Evolutionary conservation across 805 yeast species (phyloP).

Genomic region (Yarrowia osloensis): DNA sequence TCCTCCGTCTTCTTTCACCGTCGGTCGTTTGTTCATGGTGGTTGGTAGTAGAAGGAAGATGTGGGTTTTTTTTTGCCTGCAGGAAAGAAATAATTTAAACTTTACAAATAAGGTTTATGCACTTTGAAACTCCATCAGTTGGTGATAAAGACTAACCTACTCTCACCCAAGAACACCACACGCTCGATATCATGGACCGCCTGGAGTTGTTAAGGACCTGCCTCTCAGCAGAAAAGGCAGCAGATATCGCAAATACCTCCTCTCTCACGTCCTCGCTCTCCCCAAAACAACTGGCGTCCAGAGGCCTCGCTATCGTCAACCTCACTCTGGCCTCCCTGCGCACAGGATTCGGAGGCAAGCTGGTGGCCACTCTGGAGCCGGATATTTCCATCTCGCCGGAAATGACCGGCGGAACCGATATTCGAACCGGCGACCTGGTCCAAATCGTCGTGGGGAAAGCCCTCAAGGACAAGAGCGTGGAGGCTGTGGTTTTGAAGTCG

Average conservation of each 20-base stretch:
- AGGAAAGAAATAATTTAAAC: too few species aligned
- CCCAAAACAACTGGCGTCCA: constrained; percentile 63
- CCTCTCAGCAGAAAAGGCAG: constrained; percentile 47
- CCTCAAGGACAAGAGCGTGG: constrained; percentile 42
- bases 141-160: too few species aligned
- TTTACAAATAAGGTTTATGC: background rate
- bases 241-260: constrained; percentile 54
- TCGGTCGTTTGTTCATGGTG: constrained; percentile 18
- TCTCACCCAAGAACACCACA: background rate
- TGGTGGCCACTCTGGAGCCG: constrained; percentile 60
- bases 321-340: constrained; percentile 59
- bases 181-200: background rate
- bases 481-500: constrained; percentile 67
- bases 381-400: constrained; percentile 52
- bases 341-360: constrained; percentile 79
- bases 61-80: background rate
- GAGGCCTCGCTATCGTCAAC: constrained; percentile 77
- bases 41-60: background rate
- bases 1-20: constrained; percentile 12
- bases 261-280: constrained; percentile 51
- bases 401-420: constrained; percentile 39
- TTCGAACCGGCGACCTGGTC: constrained; percentile 76
- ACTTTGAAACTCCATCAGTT: background rate
- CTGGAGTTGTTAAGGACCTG: background rate
- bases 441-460: constrained; percentile 43